These are phyloP conservation scores for Coemansia sp. DNA, from an alignment of 192 early-diverging fungal genomes.

Conservation along the genomic window DNA sequence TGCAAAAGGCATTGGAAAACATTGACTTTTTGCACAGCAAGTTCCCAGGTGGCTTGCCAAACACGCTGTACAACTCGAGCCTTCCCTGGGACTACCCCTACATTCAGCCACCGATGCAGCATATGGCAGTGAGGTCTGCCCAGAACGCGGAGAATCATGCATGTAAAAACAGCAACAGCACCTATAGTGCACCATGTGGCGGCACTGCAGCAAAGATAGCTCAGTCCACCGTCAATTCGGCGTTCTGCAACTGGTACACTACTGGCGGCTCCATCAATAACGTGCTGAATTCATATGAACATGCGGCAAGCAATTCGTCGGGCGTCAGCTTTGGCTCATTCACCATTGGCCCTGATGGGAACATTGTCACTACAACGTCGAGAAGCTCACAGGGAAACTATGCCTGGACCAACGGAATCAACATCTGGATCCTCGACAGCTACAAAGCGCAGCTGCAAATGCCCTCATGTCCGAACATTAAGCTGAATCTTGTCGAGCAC, in stretches of 20 bases:
- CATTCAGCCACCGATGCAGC: constrained; percentile 64
- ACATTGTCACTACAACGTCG: constrained; percentile 23
- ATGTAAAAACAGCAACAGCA: not conserved
- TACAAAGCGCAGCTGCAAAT: constrained; percentile 26
- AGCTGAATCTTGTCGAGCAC: constrained; percentile 33
- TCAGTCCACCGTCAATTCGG: constrained; percentile 56
- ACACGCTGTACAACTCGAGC: constrained; percentile 59
- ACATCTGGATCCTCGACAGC: constrained; percentile 34
- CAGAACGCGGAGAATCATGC: constrained; percentile 10
- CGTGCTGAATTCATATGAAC: constrained; percentile 36
- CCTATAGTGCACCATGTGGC: not conserved
- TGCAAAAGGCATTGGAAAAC: constrained; percentile 48
- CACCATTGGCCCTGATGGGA: constrained; percentile 18
- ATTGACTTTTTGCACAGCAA: constrained; percentile 41
- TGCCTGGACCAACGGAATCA: constrained; percentile 48
- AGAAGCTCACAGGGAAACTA: constrained; percentile 16
- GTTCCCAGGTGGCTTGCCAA: constrained; percentile 63
- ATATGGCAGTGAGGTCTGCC: constrained; percentile 52
- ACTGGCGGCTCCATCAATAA: constrained; percentile 62
- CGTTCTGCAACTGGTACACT: constrained; percentile 69
- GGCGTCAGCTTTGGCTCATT: constrained; percentile 33
- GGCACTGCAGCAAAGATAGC: constrained; percentile 34
- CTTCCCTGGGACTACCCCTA: constrained; percentile 73
- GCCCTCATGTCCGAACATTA: constrained; percentile 42
- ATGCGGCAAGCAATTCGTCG: not conserved